phyloP scores from a whole-genome alignment of 225 moss, liverwort and hornwort genomes.

The Marchantia polymorpha region DNA sequence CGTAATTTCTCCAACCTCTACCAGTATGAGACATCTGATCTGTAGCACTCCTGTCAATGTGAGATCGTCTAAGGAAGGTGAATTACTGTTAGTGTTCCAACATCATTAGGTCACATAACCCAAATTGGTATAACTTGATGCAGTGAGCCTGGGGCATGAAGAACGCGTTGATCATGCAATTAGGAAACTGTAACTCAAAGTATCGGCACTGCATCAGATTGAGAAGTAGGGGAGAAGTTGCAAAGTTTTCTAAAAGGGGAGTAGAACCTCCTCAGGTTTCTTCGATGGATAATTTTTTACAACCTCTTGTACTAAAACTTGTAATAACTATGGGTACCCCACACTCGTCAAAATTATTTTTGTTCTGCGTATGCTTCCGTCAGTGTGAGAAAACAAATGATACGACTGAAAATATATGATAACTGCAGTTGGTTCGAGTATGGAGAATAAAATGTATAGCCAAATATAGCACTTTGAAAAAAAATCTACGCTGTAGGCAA shows the following conservation, averaged over 20 bases:
- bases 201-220: constrained; percentile 64
- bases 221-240: constrained; percentile 76
- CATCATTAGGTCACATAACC: constrained; percentile 36
- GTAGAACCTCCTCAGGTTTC: constrained; percentile 64
- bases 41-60: constrained; percentile 45
- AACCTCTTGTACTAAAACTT: constrained; percentile 84
- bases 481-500: too few relatives aligned
- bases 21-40: constrained; percentile 56
- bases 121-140: constrained; percentile 12
- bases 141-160: constrained; percentile 50
- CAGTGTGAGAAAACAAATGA: too few relatives aligned
- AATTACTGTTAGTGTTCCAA: constrained; percentile 61
- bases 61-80: constrained; percentile 58
- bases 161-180: constrained; percentile 61
- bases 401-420: too few relatives aligned
- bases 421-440: too few relatives aligned
- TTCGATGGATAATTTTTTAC: constrained; percentile 74
- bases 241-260: constrained; percentile 52
- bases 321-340: constrained; percentile 92
- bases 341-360: too few relatives aligned
- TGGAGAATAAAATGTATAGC: too few relatives aligned
- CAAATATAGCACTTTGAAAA: too few relatives aligned
- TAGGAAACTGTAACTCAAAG: constrained; percentile 41
- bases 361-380: too few relatives aligned
- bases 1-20: constrained; percentile 66